Conservation (phyloP, 2,329 filamentous ascomycete species). For the Neophaeococcomyces mojaviensis region DNA sequence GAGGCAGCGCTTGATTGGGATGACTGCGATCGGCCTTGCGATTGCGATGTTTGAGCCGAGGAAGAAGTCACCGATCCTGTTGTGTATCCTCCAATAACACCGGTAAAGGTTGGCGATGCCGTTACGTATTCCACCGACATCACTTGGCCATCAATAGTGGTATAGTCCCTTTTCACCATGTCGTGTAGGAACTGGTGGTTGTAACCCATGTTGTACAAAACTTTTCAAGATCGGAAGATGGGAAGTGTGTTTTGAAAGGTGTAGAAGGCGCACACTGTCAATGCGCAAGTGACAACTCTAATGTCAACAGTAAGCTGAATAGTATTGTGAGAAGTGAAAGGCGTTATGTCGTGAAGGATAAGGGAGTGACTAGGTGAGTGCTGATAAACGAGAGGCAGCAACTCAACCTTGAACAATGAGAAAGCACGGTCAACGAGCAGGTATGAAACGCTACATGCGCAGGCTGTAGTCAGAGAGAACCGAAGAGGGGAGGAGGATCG, state of each 20-base stretch:
- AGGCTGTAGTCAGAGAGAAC: conserved; percentile 13
- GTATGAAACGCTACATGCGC: conserved; percentile 7
- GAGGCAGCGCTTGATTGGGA: conserved; percentile 2
- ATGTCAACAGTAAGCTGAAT: background rate
- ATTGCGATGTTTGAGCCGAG: conserved; percentile 5
- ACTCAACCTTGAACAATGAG: conserved; percentile 22
- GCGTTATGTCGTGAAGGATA: background rate
- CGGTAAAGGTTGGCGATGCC: conserved; percentile 44
- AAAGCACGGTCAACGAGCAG: conserved; percentile 9
- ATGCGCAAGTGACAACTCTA: conserved; percentile 4
- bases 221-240: background rate
- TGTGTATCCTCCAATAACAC: conserved; percentile 42
- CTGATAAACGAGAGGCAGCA: conserved; percentile 32
- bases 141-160: conserved; percentile 17
- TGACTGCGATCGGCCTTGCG: conserved; percentile 3
- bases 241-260: background rate
- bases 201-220: conserved; percentile 6
- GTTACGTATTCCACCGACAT: conserved; percentile 45
- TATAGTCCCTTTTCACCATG: conserved; percentile 16
- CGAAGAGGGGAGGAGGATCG: conserved; percentile 13
- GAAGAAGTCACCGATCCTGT: conserved; percentile 25
- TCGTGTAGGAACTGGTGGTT: conserved; percentile 15
- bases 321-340: background rate
- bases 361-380: conserved; percentile 20
- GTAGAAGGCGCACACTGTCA: background rate